These are phyloP conservation scores for Pseudogymnoascus sp. DNA, from an alignment of 2,329 filamentous ascomycete genomes.

Conservation along the genomic window DNA sequence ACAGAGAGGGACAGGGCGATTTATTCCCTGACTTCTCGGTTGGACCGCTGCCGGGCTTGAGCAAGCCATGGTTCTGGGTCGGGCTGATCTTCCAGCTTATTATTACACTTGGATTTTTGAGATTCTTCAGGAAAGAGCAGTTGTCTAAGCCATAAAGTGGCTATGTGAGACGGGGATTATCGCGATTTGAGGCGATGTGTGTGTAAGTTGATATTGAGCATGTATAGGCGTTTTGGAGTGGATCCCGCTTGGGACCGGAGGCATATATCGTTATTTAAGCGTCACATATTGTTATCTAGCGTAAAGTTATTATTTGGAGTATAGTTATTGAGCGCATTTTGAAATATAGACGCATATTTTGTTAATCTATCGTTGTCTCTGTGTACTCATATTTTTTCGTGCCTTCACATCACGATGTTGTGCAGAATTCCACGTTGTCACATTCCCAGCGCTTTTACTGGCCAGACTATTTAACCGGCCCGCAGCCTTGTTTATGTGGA, in stretches of 20 bases:
- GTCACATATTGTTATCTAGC: conserved; percentile 1
- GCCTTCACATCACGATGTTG: neutral
- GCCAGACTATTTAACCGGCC: neutral
- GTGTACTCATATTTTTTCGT: too few species aligned
- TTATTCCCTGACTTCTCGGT: conserved; percentile 56
- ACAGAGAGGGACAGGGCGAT: conserved; percentile 52
- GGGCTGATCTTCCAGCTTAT: conserved; percentile 49
- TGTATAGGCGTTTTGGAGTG: neutral
- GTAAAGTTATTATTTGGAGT: neutral
- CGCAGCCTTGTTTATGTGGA: neutral
- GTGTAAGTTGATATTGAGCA: neutral
- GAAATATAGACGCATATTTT: neutral
- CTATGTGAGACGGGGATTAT: neutral
- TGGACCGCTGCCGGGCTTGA: conserved; percentile 38
- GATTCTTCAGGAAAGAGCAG: conserved; percentile 52
- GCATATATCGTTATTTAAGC: conserved; percentile 1
- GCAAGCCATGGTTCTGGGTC: conserved; percentile 53
- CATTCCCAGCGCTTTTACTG: neutral
- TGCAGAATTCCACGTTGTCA: neutral
- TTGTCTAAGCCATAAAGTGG: conserved; percentile 42
- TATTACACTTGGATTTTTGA: conserved; percentile 51
- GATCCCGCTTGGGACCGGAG: neutral
- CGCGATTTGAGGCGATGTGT: neutral
- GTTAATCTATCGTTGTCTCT: neutral
- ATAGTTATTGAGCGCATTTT: neutral